Evolutionary conservation across 106 monocot genomes (phyloP).

Genomic region (Platanthera zijinensis): DNA sequence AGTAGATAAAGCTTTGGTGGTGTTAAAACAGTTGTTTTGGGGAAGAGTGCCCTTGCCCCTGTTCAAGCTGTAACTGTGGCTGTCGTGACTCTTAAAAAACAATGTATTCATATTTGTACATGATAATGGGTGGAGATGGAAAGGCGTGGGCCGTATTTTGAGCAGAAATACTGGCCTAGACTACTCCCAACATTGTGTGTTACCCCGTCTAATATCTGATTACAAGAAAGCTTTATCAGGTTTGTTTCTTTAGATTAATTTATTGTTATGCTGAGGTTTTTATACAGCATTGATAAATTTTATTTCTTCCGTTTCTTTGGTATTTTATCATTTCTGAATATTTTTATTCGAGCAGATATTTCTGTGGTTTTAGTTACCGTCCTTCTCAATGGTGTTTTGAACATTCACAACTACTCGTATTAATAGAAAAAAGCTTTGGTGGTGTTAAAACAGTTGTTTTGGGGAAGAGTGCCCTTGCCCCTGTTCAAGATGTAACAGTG

Average conservation of each 20-base stretch:
- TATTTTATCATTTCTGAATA: too few relatives aligned
- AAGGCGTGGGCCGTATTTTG: conserved; percentile 43
- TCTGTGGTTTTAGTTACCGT: too few relatives aligned
- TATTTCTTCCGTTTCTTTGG: too few relatives aligned
- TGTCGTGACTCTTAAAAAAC: conserved; percentile 52
- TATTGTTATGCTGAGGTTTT: neutral
- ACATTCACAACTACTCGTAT: neutral
- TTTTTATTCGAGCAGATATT: too few relatives aligned
- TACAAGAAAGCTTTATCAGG: neutral
- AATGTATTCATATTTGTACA: conserved; percentile 21
- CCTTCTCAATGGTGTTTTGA: too few relatives aligned
- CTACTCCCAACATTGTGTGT: conserved; percentile 11
- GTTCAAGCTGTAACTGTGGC: conserved; percentile 27
- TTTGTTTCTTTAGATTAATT: neutral
- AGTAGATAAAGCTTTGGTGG: conserved; percentile 26
- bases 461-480: conserved; percentile 19
- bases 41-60: conserved; percentile 25
- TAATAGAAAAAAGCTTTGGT: conserved; percentile 23
- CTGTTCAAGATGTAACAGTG: conserved; percentile 26
- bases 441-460: conserved; percentile 6
- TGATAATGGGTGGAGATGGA: conserved; percentile 32
- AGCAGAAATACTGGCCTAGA: conserved; percentile 29
- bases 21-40: neutral
- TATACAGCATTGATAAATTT: neutral
- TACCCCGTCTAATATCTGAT: neutral